A percentile compares a stretch with the other conserved stretches of the same genome.
phyloP scores from a whole-genome alignment of 306 rosid species.

The Casuarina cunninghamiana region DNA sequence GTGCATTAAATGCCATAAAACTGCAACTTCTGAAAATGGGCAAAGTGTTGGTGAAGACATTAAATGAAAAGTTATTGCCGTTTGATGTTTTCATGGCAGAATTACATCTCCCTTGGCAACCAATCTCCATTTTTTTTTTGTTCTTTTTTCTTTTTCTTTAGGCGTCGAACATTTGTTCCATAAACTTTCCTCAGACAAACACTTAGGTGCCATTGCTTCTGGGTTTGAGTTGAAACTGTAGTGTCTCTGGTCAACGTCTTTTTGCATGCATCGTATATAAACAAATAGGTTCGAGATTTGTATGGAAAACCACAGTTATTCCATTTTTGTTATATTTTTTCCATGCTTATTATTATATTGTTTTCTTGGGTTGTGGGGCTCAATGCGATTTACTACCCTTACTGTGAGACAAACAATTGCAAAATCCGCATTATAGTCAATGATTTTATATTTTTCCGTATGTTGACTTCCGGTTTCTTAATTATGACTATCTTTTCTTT shows the following conservation, averaged over 20 bases:
- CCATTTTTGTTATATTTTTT: too few relatives aligned
- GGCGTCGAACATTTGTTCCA: not conserved
- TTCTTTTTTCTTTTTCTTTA: not conserved
- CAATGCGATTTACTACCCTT: too few relatives aligned
- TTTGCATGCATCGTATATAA: too few relatives aligned
- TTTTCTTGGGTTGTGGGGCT: too few relatives aligned
- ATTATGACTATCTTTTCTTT: too few relatives aligned
- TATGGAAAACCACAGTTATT: too few relatives aligned
- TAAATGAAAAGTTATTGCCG: slow-evolving; percentile 75
- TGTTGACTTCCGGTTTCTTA: too few relatives aligned
- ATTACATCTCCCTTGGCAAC: slow-evolving; percentile 31
- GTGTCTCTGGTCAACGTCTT: not conserved
- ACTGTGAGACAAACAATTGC: too few relatives aligned
- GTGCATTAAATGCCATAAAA: slow-evolving; percentile 61
- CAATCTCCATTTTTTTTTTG: slow-evolving; percentile 18
- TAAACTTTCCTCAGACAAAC: slow-evolving; percentile 4
- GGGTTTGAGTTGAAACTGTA: not conserved
- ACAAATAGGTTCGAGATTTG: too few relatives aligned
- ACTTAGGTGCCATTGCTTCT: not conserved
- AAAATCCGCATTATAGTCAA: too few relatives aligned
- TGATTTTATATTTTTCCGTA: too few relatives aligned
- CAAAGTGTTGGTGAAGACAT: slow-evolving; percentile 58
- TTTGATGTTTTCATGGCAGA: slow-evolving; percentile 64
- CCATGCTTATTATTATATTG: too few relatives aligned
- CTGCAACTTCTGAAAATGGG: slow-evolving; percentile 48